A percentile compares a stretch with the other conserved stretches of the same genome.
Evolutionary conservation across 2,329 filamentous ascomycete species (phyloP).

Genomic region (Fusarium sp.): DNA sequence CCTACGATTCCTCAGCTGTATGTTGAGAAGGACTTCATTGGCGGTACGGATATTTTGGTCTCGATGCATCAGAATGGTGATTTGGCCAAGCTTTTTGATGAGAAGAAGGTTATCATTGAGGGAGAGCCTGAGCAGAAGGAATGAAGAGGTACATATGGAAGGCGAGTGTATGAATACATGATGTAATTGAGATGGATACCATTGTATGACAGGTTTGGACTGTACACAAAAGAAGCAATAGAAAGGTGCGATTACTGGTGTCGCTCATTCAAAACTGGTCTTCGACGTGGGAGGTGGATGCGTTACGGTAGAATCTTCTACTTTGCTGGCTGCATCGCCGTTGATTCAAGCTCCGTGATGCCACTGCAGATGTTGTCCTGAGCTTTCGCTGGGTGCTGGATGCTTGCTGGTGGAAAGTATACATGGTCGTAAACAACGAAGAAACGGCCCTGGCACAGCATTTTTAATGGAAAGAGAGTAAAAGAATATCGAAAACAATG

Average conservation of each 20-base stretch:
- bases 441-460: accelerated
- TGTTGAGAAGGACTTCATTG: slow-evolving; percentile 93
- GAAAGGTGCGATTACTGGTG: slow-evolving; percentile 15
- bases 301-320: no score
- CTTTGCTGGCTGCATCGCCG: no score
- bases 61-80: slow-evolving; percentile 98
- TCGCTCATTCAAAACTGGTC: background rate
- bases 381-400: background rate
- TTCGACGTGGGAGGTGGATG: background rate
- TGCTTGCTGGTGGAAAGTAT: no score
- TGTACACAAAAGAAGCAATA: slow-evolving; percentile 43
- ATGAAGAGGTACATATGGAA: slow-evolving; percentile 22
- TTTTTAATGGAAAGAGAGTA: background rate
- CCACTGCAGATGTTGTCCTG: background rate
- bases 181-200: slow-evolving; percentile 45
- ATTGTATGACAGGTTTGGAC: slow-evolving; percentile 40
- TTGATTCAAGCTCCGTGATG: background rate
- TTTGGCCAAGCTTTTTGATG: slow-evolving; percentile 88
- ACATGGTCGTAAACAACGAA: background rate
- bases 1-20: slow-evolving; percentile 98
- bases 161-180: slow-evolving; percentile 44
- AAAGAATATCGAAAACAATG: background rate
- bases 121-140: slow-evolving; percentile 55
- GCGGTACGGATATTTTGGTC: slow-evolving; percentile 96
- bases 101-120: slow-evolving; percentile 84